Evolutionary conservation across 106 monocot species (phyloP).

Genomic region (Phalaenopsis equestris): DNA sequence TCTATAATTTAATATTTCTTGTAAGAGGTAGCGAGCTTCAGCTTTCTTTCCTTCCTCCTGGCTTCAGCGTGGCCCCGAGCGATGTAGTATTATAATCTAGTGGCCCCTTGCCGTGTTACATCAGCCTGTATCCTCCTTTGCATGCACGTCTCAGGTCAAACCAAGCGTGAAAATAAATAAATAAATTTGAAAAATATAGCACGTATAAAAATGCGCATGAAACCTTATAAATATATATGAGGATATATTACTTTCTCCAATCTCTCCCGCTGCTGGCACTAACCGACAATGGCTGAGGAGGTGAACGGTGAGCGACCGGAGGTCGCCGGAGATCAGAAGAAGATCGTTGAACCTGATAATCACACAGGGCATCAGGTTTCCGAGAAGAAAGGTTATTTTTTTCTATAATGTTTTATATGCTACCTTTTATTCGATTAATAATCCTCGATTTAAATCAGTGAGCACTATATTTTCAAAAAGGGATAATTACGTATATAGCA

Average conservation of each 20-base stretch:
- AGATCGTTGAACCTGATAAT: background rate
- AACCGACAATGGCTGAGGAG: background rate
- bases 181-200: background rate
- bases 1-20: too few relatives aligned
- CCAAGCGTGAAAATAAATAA: background rate
- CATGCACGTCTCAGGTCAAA: background rate
- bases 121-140: background rate
- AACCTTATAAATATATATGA: conserved; percentile 3
- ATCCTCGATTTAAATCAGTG: too few relatives aligned
- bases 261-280: background rate
- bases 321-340: background rate
- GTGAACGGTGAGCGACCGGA: background rate
- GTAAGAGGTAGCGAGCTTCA: background rate
- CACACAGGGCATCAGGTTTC: background rate
- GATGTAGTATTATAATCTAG: background rate
- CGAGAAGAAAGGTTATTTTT: background rate
- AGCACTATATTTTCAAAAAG: too few relatives aligned
- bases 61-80: background rate
- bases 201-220: background rate
- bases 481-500: too few relatives aligned
- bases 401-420: background rate
- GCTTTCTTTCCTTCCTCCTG: background rate
- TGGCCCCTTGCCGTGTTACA: background rate
- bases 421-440: too few relatives aligned
- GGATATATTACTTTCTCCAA: background rate